phyloP scores from a whole-genome alignment of 495 filamentous ascomycete species.

The Xylaria cubensis region DNA sequence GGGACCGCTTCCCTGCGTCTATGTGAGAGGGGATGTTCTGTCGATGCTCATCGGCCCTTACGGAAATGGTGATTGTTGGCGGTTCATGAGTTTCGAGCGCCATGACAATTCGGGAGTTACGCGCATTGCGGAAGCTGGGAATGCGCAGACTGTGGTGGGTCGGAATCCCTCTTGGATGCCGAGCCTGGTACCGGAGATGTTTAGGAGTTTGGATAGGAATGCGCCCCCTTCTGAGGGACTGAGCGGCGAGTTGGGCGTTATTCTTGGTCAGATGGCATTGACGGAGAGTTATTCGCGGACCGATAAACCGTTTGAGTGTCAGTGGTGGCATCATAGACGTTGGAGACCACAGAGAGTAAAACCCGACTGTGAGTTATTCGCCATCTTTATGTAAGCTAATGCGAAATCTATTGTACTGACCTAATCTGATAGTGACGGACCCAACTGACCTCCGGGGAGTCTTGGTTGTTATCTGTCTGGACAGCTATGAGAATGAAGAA shows the following conservation, averaged over 20 bases:
- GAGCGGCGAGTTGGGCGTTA: constrained; percentile 37
- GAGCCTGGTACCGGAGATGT: constrained; percentile 40
- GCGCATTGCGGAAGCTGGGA: constrained; percentile 2
- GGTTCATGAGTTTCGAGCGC: constrained; percentile 33
- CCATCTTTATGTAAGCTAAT: neutral
- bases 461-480: constrained; percentile 10
- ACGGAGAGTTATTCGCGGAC: constrained; percentile 1
- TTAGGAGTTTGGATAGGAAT: constrained; percentile 26
- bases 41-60: constrained; percentile 20
- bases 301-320: constrained; percentile 11
- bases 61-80: constrained; percentile 29
- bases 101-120: constrained; percentile 25
- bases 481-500: neutral
- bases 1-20: constrained; percentile 40
- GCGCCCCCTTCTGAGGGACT: constrained; percentile 32
- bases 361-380: neutral
- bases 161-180: constrained; percentile 41
- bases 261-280: constrained; percentile 44
- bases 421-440: neutral
- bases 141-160: constrained; percentile 31
- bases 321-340: constrained; percentile 12
- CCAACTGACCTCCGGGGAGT: constrained; percentile 8
- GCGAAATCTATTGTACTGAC: neutral
- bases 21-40: constrained; percentile 36
- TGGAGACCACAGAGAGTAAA: neutral